Evolutionary conservation across 2,329 filamentous ascomycete genomes (phyloP), one percentile per base, ranked within the genome.

Genomic region (Lecanoromycetidae sp.): DNA sequence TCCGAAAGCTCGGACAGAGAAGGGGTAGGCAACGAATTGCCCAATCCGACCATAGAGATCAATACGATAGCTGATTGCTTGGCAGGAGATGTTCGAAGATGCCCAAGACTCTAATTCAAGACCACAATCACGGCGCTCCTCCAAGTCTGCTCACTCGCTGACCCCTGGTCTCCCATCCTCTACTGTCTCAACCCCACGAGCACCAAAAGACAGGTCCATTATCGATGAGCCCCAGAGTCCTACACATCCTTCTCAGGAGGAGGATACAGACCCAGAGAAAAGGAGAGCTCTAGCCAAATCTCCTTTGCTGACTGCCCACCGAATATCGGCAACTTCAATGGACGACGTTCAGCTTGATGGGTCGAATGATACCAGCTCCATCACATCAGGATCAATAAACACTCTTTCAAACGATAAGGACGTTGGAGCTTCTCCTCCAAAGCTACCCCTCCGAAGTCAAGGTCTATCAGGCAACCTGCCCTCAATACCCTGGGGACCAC

Each of bases 11-110:
- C 57, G 22, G 57, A 60, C 38, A 50, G 46, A 44, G 57, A 58
- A 51, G 50, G 48, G 42, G 40, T 52, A 49, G 42, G 51, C 51
- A 49, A 38, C 45, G 48, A 30, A 50, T 44, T 35, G 27, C 33
- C 45, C 17, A 29, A 15, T 5, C n/a, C n/a, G 19, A 4, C 10
- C n/a, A 6, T 34, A 29, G 27, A 36, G 32, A 43, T 50, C 39
- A 54, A 35, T 12, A 15, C 19, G 13, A 33, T 27, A 47, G 40
- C 50, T 23, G 33, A 52, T 20, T 34, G 46, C 34, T 17, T 46
- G 30, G 48, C 61, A 86, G 81, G 82, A 88, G 58, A 76, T 76
- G 13, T 94, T 93, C 59, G 86, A 94, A 67, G 87, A 94, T 71
- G 87, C 85, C 46, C 69, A 77, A 56, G 82, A 85, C 63, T 76